A percentile compares a stretch with the other conserved stretches of the same genome.
Conservation (phyloP, 1,139 yeast species). For the Geotrichum australiense region DNA sequence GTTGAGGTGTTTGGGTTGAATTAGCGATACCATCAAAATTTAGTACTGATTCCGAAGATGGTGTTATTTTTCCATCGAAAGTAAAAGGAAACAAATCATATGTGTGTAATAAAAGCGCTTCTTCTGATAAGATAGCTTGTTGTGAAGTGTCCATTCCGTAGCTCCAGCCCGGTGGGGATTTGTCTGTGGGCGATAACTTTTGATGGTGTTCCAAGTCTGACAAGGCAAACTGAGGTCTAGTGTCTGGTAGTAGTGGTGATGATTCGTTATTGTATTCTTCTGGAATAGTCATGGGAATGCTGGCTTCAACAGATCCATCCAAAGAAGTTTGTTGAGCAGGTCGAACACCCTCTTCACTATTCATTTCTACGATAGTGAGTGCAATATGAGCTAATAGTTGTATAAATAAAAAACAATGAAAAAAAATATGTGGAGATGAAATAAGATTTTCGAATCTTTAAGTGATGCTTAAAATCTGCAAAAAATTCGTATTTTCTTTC, state of each 20-base stretch:
- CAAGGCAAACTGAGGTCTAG: not conserved
- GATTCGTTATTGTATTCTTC: not conserved
- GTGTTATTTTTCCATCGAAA: too few species aligned
- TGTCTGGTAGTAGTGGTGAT: constrained; percentile 1
- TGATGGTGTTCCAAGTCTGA: not conserved
- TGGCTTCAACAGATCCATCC: constrained; percentile 9
- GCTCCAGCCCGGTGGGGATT: constrained; percentile 8
- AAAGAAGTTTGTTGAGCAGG: constrained; percentile 3
- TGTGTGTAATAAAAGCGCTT: constrained; percentile 13
- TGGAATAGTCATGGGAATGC: constrained; percentile 5
- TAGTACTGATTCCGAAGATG: too few species aligned
- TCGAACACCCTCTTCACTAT: not conserved
- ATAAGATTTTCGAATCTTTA: too few species aligned
- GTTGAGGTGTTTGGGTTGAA: too few species aligned
- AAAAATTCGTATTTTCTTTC: too few species aligned
- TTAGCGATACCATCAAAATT: too few species aligned
- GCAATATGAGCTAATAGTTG: too few species aligned
- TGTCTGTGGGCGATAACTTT: not conserved
- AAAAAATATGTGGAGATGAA: too few species aligned
- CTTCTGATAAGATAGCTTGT: constrained; percentile 16
- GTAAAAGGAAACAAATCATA: constrained; percentile 3
- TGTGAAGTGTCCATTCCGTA: constrained; percentile 17
- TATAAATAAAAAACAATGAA: too few species aligned
- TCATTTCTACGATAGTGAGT: too few species aligned
- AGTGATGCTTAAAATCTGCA: too few species aligned